Conservation (phyloP, 164 flowering plant genomes). For the Sedum album region DNA sequence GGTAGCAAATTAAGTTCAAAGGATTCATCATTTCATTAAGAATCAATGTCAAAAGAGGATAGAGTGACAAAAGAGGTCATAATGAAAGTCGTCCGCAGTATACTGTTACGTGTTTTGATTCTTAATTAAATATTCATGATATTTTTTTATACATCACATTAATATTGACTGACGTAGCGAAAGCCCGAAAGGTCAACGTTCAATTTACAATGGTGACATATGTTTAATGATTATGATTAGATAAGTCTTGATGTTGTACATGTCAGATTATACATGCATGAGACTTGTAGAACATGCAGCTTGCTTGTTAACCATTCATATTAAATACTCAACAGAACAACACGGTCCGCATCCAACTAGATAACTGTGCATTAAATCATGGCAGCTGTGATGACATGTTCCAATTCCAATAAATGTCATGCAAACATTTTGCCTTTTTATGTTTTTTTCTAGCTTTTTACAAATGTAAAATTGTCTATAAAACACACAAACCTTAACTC, state of each 20-base stretch:
- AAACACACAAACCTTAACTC: not conserved
- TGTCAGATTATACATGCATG: not conserved
- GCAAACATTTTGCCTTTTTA: conserved; percentile 1
- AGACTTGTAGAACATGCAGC: conserved; percentile 1
- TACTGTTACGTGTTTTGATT: too few species aligned
- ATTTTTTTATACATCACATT: too few species aligned
- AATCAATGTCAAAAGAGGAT: too few species aligned
- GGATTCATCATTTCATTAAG: too few species aligned
- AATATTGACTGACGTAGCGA: too few species aligned
- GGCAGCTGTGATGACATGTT: not conserved
- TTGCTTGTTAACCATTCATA: not conserved
- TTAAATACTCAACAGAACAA: not conserved
- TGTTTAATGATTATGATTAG: not conserved
- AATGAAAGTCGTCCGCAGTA: too few species aligned
- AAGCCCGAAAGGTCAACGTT: too few species aligned
- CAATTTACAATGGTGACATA: not conserved
- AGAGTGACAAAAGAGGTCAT: too few species aligned
- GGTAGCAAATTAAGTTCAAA: too few species aligned
- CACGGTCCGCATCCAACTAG: not conserved
- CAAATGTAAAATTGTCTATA: not conserved
- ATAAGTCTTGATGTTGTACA: not conserved
- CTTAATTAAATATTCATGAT: too few species aligned
- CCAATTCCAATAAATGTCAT: not conserved
- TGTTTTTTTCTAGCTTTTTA: not conserved
- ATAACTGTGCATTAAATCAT: not conserved